A percentile compares a stretch with the other conserved stretches of the same genome.
Evolutionary conservation across 805 yeast genomes (phyloP).

Genomic region (Wickerhamomyces strasburgensis): DNA sequence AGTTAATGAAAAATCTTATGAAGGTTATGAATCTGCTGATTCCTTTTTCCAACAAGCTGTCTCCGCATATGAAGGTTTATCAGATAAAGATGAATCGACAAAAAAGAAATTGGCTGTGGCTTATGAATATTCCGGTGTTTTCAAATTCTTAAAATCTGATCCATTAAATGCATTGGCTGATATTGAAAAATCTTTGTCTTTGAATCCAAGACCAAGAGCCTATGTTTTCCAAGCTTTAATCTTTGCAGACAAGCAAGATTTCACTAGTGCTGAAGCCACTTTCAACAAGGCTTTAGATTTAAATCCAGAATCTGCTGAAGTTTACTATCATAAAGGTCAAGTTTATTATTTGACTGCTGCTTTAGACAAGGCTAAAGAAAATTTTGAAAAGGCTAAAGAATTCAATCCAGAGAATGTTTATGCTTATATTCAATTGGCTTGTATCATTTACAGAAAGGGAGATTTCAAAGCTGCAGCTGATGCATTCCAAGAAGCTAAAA

Average conservation of each 20-base stretch:
- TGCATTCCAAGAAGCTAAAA: conserved; percentile 63
- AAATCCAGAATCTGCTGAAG: conserved; percentile 71
- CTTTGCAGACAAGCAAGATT: conserved; percentile 74
- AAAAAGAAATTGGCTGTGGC: conserved; percentile 58
- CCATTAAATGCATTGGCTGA: conserved; percentile 57
- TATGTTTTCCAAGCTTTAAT: conserved; percentile 78
- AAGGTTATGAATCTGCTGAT: conserved; percentile 35
- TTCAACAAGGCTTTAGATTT: conserved; percentile 67
- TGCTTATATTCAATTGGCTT: conserved; percentile 89
- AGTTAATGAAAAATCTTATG: conserved; percentile 39
- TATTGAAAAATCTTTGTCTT: conserved; percentile 58
- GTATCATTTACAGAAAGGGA: conserved; percentile 80
- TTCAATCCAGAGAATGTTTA: conserved; percentile 72
- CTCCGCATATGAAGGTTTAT: conserved; percentile 33
- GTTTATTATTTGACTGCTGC: conserved; percentile 77
- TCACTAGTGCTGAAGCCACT: conserved; percentile 61
- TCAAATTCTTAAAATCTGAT: conserved; percentile 76
- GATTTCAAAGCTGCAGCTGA: conserved; percentile 52
- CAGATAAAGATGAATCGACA: conserved; percentile 25
- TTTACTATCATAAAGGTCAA: conserved; percentile 94
- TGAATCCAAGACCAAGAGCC: conserved; percentile 75
- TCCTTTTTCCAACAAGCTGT: conserved; percentile 51
- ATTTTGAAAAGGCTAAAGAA: conserved; percentile 73
- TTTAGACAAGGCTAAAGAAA: conserved; percentile 61
- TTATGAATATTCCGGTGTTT: conserved; percentile 77